Conservation (phyloP, 805 yeast species). For the Candida rishiriensis region DNA sequence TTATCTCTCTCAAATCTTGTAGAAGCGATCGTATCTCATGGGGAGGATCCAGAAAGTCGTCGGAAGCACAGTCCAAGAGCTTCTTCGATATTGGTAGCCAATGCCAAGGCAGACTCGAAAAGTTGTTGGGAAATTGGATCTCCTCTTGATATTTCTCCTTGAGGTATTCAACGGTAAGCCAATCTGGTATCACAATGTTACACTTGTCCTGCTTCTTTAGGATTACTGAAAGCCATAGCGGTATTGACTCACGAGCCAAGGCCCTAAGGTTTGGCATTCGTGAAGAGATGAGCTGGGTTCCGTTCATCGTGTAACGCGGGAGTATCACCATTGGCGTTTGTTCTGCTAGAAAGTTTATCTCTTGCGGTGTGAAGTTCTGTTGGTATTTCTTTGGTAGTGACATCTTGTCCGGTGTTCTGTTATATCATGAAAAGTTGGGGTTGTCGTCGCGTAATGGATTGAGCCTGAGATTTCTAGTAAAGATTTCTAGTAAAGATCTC, state of each 20-base stretch:
- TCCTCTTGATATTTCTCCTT: conserved; percentile 65
- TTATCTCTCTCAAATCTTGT: conserved; percentile 80
- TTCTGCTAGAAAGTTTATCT: conserved; percentile 81
- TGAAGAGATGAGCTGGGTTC: conserved; percentile 60
- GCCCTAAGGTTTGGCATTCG: conserved; percentile 58
- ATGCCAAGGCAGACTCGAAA: conserved; percentile 74
- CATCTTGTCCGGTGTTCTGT: conserved; percentile 35
- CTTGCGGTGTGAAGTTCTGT: conserved; percentile 64
- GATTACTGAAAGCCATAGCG: conserved; percentile 84
- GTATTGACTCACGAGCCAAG: conserved; percentile 63
- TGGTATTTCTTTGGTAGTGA: conserved; percentile 54
- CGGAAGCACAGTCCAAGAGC: conserved; percentile 62
- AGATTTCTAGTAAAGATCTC: no score
- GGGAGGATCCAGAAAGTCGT: conserved; percentile 72
- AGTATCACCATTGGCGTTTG: conserved; percentile 67
- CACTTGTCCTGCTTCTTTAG: conserved; percentile 83
- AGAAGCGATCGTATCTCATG: conserved; percentile 65
- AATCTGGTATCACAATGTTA: conserved; percentile 76
- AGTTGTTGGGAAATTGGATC: conserved; percentile 47
- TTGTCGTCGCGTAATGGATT: no score
- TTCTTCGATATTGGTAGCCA: conserved; percentile 84
- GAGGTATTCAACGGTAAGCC: conserved; percentile 62
- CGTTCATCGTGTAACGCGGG: conserved; percentile 71
- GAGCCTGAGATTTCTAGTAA: no score
- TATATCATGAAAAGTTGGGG: no score